Evolutionary conservation across 148 eudicot genomes (phyloP), one percentile per base, ranked within the genome.

Genomic region (Rhododendron ferrugineum): DNA sequence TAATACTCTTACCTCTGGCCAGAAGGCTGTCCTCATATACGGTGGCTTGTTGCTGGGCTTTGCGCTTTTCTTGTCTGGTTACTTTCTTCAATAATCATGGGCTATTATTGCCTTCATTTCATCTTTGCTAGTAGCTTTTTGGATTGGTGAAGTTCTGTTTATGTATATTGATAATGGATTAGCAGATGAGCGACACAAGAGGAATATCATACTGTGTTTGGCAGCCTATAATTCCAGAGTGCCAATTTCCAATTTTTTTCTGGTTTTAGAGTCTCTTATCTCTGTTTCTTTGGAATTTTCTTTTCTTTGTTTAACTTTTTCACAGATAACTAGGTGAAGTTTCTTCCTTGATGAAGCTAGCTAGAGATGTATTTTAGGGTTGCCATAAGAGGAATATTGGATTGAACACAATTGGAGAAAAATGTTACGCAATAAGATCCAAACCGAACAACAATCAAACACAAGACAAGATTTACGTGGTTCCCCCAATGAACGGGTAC

Each of bases 1-100:
- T 74, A 97, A 97, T 75, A 84, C 98, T 64, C 94, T 97, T 2
- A 97, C 99, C 64, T 89, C 95, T 84, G 99, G 95, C 22, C 99
- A 97, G 66, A 97, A 97, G 90, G 92, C 96, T 44, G 5, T 93
- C 88, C 90, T 97, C 81, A 97, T 97, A 34, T 97, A 93, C 86
- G 98, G 99, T 82, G 86, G 91, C n/a, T 93, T 97, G 95, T 78
- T 91, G 9, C 79, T 93, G 42, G 89, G 92, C 68, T 97, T 97
- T 89, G 86, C 70, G 11, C 86, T 97, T 77, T 97, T 97, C 90
- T 92, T 97, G 77, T 92, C 95, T 42, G 99, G 99, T 10, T 97
- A 97, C 81, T 97, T 97, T 84, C 93, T 97, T 88, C 98, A 91
- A 93, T 97, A 85, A 89, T 56, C 56, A 3, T 44, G 56, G 34